Conservation (phyloP, 345 rosid species). For the Raphanus raphanistrum region DNA sequence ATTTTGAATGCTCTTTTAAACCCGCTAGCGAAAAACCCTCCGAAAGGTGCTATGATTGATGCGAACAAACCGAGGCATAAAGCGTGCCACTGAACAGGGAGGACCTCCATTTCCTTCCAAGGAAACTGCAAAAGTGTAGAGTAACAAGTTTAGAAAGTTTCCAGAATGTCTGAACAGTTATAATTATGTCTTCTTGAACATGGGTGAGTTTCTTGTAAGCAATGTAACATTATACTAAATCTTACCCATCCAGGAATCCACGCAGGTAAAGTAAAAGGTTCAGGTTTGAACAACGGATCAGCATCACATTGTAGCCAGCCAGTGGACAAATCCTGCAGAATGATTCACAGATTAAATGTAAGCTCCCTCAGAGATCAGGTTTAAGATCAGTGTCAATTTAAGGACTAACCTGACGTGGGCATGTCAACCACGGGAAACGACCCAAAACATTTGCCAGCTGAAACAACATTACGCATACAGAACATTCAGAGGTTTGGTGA, state of each 20-base stretch:
- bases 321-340: conserved; percentile 76
- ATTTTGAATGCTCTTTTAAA: conserved; percentile 95
- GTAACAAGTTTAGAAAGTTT: neutral
- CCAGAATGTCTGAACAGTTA: conserved; percentile 4
- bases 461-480: conserved; percentile 39
- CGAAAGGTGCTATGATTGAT: conserved; percentile 98
- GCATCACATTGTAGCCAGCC: conserved; percentile 98
- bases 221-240: conserved; percentile 5
- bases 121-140: conserved; percentile 59
- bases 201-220: neutral
- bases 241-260: conserved; percentile 78
- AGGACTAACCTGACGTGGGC: conserved; percentile 83
- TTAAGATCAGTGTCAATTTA: neutral
- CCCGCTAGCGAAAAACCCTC: conserved; percentile 98
- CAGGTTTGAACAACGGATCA: conserved; percentile 86
- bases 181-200: neutral
- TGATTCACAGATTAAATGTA: conserved; percentile 14
- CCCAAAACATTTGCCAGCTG: conserved; percentile 95
- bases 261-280: conserved; percentile 54
- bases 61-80: conserved; percentile 90
- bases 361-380: conserved; percentile 3
- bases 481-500: neutral
- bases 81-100: conserved; percentile 97
- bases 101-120: conserved; percentile 78
- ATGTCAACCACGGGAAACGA: conserved; percentile 88